Percentiles rank a stretch among this genome's conserved stretches.
Evolutionary conservation across 1,284 basidiomycete genomes (phyloP).

Genomic region (Trichosporon ovoides): DNA sequence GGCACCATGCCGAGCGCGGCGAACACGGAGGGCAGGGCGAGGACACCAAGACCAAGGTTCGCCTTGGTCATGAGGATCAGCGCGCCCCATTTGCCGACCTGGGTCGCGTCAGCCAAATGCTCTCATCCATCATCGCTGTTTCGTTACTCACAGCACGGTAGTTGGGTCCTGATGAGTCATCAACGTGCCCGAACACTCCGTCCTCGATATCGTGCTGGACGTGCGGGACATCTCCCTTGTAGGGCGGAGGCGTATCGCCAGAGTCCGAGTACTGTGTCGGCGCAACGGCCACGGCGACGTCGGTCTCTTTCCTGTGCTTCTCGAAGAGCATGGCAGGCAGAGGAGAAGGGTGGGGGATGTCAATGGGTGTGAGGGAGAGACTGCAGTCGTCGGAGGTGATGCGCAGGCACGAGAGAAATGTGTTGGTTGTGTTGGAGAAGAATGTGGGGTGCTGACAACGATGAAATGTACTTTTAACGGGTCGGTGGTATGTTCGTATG

Average conservation of each 20-base stretch:
- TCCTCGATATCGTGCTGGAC: conserved; percentile 11
- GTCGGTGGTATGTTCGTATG: not conserved
- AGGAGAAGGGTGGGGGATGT: not conserved
- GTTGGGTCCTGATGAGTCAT: conserved; percentile 26
- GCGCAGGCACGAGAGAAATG: not conserved
- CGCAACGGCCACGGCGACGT: not conserved
- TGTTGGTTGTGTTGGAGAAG: not conserved
- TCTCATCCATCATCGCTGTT: not conserved
- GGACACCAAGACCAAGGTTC: conserved; percentile 39
- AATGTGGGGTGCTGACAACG: not conserved
- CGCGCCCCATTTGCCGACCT: conserved; percentile 20
- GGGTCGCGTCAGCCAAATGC: conserved; percentile 2
- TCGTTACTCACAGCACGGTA: conserved; percentile 26
- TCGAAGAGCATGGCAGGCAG: not conserved
- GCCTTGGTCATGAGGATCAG: conserved; percentile 31
- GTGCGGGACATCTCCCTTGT: not conserved
- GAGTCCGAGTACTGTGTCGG: not conserved
- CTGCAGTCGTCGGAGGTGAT: not conserved
- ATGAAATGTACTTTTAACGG: not conserved
- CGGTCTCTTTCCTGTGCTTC: not conserved
- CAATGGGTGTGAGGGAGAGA: not conserved
- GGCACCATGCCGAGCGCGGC: conserved; percentile 33
- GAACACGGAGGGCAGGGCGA: conserved; percentile 36
- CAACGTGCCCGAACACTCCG: conserved; percentile 32
- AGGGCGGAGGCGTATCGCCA: not conserved